Evolutionary conservation across 2,329 filamentous ascomycete genomes (phyloP), one percentile per base, ranked within the genome.

Genomic region (Diaporthe australafricana): DNA sequence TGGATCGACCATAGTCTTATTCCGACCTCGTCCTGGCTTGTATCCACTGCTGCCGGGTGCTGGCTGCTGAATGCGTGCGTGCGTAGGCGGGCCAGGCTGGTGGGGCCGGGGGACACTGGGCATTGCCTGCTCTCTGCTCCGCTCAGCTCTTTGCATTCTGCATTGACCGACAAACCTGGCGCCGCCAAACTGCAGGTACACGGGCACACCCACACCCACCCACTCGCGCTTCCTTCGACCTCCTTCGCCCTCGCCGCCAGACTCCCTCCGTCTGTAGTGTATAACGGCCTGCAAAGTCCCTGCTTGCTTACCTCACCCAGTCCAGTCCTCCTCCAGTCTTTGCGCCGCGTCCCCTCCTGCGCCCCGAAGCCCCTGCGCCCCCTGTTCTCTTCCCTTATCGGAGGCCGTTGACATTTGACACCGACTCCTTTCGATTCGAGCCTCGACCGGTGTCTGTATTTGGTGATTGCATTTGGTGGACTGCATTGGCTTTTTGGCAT

Each of bases 131-230:
- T 11, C 5, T 60, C 35, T 27, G 6, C 22, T 27, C 38, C 27
- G 22, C 16, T 4, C 4, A 7, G 38, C 20, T 22, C 22, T 27
- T 35, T 60, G 55, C 56, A 30, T n/a, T 60, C 27, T 60, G 56
- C 56, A 60, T 60, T 45, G 56, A 60, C 56, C 56, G 56, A 45
- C 56, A 60, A 60, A 60, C 38, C 38, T 60, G 38, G 56, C n/a
- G 56, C 32, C 5, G 25, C 17, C 47, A 27, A 25, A 63, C 57
- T 62, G 57, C 57, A 47, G 57, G 57, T 62, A 62, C 57, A 47
- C 56, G 25, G n/a, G 5, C 50, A 32, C 16, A 8, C 27, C 20
- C 20, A 48, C 45, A 48, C 45, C 20, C n/a, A 32, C 5, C 8
- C 56, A 45, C 25, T 3, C 5, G 12, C 48, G 56, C 40, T 62